These are phyloP conservation scores for Kodamaea sp. DNA, from an alignment of 1,139 yeast species.

Conservation along the genomic window DNA sequence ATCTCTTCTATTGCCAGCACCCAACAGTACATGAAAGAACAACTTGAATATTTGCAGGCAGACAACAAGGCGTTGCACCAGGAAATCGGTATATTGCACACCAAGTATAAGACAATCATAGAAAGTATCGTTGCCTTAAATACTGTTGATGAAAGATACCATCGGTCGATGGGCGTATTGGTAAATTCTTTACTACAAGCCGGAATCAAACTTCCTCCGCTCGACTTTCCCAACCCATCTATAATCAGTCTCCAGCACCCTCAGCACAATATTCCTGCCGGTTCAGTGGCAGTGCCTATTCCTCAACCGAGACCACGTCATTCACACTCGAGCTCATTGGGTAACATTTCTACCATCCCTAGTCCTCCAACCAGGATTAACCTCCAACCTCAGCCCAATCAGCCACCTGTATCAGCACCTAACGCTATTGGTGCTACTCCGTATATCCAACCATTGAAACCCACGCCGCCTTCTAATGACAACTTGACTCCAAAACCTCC, in stretches of 20 bases:
- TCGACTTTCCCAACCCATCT: constrained; percentile 53
- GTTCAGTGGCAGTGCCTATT: background rate
- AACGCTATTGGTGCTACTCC: constrained; percentile 4
- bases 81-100: constrained; percentile 48
- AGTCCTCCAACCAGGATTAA: constrained; percentile 13
- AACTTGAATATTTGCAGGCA: constrained; percentile 39
- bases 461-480: constrained; percentile 16
- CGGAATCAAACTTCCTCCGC: constrained; percentile 68
- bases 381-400: constrained; percentile 3
- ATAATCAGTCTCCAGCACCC: constrained; percentile 26
- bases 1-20: constrained; percentile 9
- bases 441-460: constrained; percentile 4
- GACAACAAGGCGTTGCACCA: constrained; percentile 44
- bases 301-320: constrained; percentile 9
- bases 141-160: constrained; percentile 56
- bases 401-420: constrained; percentile 4
- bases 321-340: constrained; percentile 11
- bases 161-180: constrained; percentile 51
- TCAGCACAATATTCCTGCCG: constrained; percentile 2
- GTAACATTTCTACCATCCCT: constrained; percentile 10
- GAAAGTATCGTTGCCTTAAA: constrained; percentile 61
- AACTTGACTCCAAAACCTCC: constrained; percentile 14
- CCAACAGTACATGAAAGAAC: constrained; percentile 38
- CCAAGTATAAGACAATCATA: constrained; percentile 64
- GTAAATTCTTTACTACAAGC: constrained; percentile 51